These are phyloP conservation scores for Phaeotremella fagi DNA, from an alignment of 768 basidiomycete genomes.

Conservation along the genomic window DNA sequence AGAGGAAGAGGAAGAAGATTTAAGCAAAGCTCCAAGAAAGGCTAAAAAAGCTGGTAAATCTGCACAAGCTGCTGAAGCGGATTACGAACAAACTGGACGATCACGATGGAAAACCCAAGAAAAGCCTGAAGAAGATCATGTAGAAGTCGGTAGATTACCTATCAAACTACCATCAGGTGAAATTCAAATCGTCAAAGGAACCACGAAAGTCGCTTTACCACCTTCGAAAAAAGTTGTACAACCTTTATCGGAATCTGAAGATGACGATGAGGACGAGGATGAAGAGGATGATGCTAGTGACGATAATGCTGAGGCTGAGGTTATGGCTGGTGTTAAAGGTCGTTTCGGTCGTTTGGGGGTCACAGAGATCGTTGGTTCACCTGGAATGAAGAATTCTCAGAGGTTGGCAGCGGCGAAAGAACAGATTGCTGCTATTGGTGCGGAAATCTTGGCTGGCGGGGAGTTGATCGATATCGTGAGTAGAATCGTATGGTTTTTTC, in stretches of 20 bases:
- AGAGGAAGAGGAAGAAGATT: slow-evolving; percentile 68
- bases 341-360: slow-evolving; percentile 45
- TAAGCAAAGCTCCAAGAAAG: slow-evolving; percentile 21
- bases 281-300: slow-evolving; percentile 33
- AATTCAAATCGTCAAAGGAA: slow-evolving; percentile 54
- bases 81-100: slow-evolving; percentile 55
- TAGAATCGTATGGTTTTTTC: slow-evolving; percentile 18
- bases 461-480: slow-evolving; percentile 75
- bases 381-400: slow-evolving; percentile 49
- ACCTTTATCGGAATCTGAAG: slow-evolving; percentile 10
- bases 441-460: slow-evolving; percentile 89
- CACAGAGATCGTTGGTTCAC: slow-evolving; percentile 39
- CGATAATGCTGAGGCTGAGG: slow-evolving; percentile 33
- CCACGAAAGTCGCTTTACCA: slow-evolving; percentile 38
- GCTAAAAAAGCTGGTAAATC: slow-evolving; percentile 33
- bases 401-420: slow-evolving; percentile 74
- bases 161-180: slow-evolving; percentile 81
- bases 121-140: slow-evolving; percentile 23
- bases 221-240: slow-evolving; percentile 27
- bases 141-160: slow-evolving; percentile 56
- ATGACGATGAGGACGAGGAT: slow-evolving; percentile 29
- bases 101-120: slow-evolving; percentile 15
- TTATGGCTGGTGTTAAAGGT: slow-evolving; percentile 41
- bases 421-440: slow-evolving; percentile 87
- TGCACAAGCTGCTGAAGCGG: slow-evolving; percentile 50